Evolutionary conservation across 2,329 filamentous ascomycete species (phyloP).

Genomic region (Diaporthe sp.): DNA sequence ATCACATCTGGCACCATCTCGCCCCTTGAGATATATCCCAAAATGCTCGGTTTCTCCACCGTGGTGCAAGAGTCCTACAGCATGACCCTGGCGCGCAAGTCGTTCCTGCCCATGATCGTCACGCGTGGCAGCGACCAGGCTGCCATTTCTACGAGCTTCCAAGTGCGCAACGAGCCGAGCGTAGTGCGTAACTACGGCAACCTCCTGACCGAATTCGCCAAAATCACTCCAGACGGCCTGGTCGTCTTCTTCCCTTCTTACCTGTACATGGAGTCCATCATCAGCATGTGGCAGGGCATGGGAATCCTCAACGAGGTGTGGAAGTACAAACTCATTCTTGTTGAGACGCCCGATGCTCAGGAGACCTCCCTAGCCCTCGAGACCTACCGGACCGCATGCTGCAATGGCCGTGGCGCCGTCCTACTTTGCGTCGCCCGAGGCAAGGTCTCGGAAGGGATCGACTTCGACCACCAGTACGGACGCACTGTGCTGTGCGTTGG

Average conservation of each 20-base stretch:
- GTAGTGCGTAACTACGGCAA: constrained; percentile 98
- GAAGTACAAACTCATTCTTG: constrained; percentile 98
- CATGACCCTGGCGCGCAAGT: constrained; percentile 93
- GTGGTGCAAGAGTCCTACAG: constrained; percentile 97
- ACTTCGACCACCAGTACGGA: constrained; percentile 99
- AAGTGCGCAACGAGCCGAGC: constrained; percentile 94
- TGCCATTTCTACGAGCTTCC: constrained; percentile 92
- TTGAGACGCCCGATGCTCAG: constrained; percentile 97
- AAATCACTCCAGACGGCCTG: constrained; percentile 95
- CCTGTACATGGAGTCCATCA: constrained; percentile 99
- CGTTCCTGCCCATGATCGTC: constrained; percentile 98
- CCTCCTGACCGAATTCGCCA: constrained; percentile 93
- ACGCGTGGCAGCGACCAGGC: constrained; percentile 95
- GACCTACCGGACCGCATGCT: constrained; percentile 97
- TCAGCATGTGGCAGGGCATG: constrained; percentile 99
- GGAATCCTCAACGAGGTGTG: constrained; percentile 97
- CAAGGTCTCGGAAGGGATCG: constrained; percentile 97
- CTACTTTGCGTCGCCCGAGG: constrained; percentile 95
- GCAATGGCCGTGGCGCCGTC: constrained; percentile 94
- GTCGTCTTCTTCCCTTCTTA: constrained; percentile 99
- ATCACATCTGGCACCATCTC: constrained; percentile 99
- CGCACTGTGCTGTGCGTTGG: constrained; percentile 96
- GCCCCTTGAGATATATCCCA: constrained; percentile 98
- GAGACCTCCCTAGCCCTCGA: constrained; percentile 96
- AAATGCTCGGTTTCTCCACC: constrained; percentile 94